phyloP scores from a whole-genome alignment of 2,329 filamentous ascomycete species.

The Verticillium tricorpus region DNA sequence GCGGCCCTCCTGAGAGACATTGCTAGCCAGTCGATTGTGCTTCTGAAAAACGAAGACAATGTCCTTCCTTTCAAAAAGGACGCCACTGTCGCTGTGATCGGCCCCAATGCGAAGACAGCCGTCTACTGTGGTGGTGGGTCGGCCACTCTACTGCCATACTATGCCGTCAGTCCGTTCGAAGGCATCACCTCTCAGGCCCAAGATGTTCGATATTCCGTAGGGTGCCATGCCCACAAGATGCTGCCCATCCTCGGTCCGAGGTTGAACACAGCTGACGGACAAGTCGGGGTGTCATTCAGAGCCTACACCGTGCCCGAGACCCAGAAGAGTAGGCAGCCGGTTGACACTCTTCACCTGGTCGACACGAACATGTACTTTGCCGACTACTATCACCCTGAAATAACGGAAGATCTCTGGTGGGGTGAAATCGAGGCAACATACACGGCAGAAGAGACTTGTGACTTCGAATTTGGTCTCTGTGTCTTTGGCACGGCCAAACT shows the following conservation, averaged over 20 bases:
- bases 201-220: constrained; percentile 6
- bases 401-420: constrained; percentile 12
- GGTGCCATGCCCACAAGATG: neutral
- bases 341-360: constrained; percentile 12
- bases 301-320: constrained; percentile 15
- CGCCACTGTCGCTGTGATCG: constrained; percentile 32
- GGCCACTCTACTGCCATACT: constrained; percentile 24
- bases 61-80: neutral
- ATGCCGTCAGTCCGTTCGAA: constrained; percentile 22
- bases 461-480: constrained; percentile 26
- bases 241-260: too few relatives aligned
- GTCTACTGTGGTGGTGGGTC: constrained; percentile 25
- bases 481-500: constrained; percentile 27
- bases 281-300: constrained; percentile 9
- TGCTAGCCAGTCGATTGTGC: constrained; percentile 1
- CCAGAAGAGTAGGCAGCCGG: constrained; percentile 1
- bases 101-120: constrained; percentile 42
- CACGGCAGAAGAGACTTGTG: constrained; percentile 11
- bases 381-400: constrained; percentile 17
- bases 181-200: constrained; percentile 15
- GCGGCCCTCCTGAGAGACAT: neutral
- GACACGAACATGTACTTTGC: constrained; percentile 16
- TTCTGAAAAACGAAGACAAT: constrained; percentile 1
- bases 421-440: constrained; percentile 14
- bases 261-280: constrained; percentile 2